Percentiles rank a stretch among this genome's conserved stretches.
Evolutionary conservation across 2,329 filamentous ascomycete genomes (phyloP).

Genomic region (Alternaria metachromatica): DNA sequence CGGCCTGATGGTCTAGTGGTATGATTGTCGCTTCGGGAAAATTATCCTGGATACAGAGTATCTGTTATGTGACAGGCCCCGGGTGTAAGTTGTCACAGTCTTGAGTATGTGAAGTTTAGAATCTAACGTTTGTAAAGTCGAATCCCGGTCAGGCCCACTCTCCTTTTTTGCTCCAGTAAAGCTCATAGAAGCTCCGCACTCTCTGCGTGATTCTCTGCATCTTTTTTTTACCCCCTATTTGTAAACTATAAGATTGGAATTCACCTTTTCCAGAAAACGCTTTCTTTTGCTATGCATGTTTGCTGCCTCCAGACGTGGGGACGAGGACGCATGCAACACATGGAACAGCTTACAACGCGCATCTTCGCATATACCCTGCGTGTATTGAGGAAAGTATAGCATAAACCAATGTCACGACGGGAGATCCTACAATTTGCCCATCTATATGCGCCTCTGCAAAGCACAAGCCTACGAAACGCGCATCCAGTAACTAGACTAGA

Average conservation of each 20-base stretch:
- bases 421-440: background rate
- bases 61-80: slow-evolving; percentile 47
- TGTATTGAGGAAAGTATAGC: fast-evolving
- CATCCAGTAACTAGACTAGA: background rate
- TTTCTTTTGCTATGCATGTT: background rate
- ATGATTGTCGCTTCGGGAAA: slow-evolving; percentile 42
- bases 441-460: background rate
- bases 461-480: background rate
- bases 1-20: slow-evolving; percentile 43
- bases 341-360: background rate
- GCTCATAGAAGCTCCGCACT: background rate
- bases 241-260: background rate
- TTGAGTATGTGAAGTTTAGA: background rate
- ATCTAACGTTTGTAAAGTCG: slow-evolving; percentile 19
- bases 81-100: slow-evolving; percentile 26
- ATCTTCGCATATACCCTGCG: background rate
- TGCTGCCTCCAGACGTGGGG: background rate
- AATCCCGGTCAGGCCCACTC: slow-evolving; percentile 41
- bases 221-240: background rate
- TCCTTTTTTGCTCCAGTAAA: slow-evolving; percentile 5
- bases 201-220: background rate
- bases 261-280: background rate
- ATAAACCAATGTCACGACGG: fast-evolving
- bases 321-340: background rate
- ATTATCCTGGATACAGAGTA: slow-evolving; percentile 30